Evolutionary conservation across 1,139 yeast species (phyloP).

Genomic region (Taphrina confusa): DNA sequence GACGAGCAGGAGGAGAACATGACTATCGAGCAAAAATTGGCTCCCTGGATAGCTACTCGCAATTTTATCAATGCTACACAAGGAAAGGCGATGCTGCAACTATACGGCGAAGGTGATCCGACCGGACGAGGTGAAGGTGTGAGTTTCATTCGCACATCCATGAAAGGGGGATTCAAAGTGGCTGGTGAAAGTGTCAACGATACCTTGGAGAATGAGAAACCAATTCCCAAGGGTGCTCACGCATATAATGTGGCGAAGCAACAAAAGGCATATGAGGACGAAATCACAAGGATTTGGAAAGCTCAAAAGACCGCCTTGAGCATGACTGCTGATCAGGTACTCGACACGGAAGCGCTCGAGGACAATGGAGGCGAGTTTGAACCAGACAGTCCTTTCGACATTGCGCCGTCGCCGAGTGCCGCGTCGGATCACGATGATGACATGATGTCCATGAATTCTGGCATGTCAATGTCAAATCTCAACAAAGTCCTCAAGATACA

Average conservation of each 20-base stretch:
- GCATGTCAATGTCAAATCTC: slow-evolving; percentile 42
- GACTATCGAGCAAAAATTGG: slow-evolving; percentile 77
- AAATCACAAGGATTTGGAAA: slow-evolving; percentile 86
- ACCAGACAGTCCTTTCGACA: slow-evolving; percentile 17
- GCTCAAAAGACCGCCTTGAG: slow-evolving; percentile 71
- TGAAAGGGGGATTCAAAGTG: slow-evolving; percentile 89
- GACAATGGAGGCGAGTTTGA: slow-evolving; percentile 8
- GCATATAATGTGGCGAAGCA: slow-evolving; percentile 81
- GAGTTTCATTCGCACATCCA: slow-evolving; percentile 86
- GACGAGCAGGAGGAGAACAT: slow-evolving; percentile 50
- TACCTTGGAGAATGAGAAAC: slow-evolving; percentile 44
- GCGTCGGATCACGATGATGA: slow-evolving; percentile 47
- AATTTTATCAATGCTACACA: slow-evolving; percentile 93
- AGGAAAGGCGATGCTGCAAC: slow-evolving; percentile 93
- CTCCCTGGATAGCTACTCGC: slow-evolving; percentile 91
- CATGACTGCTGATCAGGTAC: slow-evolving; percentile 47
- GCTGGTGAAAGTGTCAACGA: slow-evolving; percentile 53
- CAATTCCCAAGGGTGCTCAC: slow-evolving; percentile 59
- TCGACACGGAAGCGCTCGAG: slow-evolving; percentile 46
- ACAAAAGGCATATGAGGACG: slow-evolving; percentile 90
- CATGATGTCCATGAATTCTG: slow-evolving; percentile 43
- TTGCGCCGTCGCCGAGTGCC: slow-evolving; percentile 39
- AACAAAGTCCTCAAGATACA: slow-evolving; percentile 67
- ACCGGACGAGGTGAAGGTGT: slow-evolving; percentile 89
- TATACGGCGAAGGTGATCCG: slow-evolving; percentile 97